phyloP scores from a whole-genome alignment of 208 protist genomes.

The Novymonas esmeraldas region DNA sequence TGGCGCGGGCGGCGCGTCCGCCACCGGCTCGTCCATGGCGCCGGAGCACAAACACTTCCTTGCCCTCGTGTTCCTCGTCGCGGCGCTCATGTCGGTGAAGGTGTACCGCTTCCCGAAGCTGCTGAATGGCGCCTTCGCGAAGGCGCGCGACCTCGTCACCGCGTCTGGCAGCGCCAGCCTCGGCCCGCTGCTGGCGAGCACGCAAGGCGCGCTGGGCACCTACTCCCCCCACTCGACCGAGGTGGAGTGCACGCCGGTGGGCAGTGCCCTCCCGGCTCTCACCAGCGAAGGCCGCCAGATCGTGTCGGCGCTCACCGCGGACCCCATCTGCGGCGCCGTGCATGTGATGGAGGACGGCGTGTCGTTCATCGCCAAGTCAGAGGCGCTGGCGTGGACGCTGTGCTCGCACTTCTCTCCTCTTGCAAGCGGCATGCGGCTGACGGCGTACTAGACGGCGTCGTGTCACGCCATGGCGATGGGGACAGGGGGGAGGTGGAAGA shows the following conservation, averaged over 20 bases:
- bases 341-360: slow-evolving; percentile 67
- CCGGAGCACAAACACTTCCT: slow-evolving; percentile 74
- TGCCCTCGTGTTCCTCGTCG: slow-evolving; percentile 58
- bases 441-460: slow-evolving; percentile 10
- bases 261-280: slow-evolving; percentile 48
- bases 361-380: slow-evolving; percentile 56
- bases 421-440: slow-evolving; percentile 53
- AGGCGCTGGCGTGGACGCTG: slow-evolving; percentile 82
- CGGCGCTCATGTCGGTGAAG: slow-evolving; percentile 85
- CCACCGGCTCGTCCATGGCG: slow-evolving; percentile 16
- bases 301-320: slow-evolving; percentile 53
- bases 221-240: slow-evolving; percentile 81
- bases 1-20: slow-evolving; percentile 7
- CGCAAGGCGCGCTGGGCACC: slow-evolving; percentile 59
- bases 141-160: slow-evolving; percentile 63
- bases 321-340: slow-evolving; percentile 53
- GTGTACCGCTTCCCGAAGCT: slow-evolving; percentile 86
- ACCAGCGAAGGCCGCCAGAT: slow-evolving; percentile 51
- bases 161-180: slow-evolving; percentile 39
- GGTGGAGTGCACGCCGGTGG: slow-evolving; percentile 53
- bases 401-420: slow-evolving; percentile 86
- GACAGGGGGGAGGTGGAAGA: no score
- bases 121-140: slow-evolving; percentile 69
- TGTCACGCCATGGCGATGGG: background rate
- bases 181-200: slow-evolving; percentile 56